Evolutionary conservation across 345 rosid genomes (phyloP), one percentile per base, ranked within the genome.

Genomic region (Arabis alpina): DNA sequence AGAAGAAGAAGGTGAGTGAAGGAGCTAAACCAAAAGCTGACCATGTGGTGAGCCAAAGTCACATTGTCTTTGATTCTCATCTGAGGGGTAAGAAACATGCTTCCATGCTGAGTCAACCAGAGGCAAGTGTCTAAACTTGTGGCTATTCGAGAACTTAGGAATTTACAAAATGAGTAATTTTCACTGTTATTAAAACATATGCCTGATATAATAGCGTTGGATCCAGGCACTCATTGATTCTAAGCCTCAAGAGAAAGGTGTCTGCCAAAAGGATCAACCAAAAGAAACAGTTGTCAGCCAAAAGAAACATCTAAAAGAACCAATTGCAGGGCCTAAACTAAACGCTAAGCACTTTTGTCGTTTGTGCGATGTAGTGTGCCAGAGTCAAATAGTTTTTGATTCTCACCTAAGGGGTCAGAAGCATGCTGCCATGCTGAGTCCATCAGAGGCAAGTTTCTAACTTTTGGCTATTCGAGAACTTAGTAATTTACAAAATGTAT

Each of bases 211-310:
- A 32, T 32, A 5, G 36, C 6, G 36, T 32, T 32, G 36, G 36
- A 32, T 32, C 36, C 82, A 82, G 71, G 69, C 65, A 44, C 78
- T 68, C 72, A 55, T 74, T 76, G 84, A 77, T 82, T 72, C 83
- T 60, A 79, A 84, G 73, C n/a, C 62, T 36, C 82, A 71, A 68
- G 83, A 86, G 54, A 88, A 84, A 69, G 55, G 76, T 5, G 7
- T 54, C 44, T 79, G 66, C 53, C 89, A 77, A 79, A 87, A 79
- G 36, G 81, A 52, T 44, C 66, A 43, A 57, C 53, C 78, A 80
- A 81, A 49, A 61, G 37, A 34, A 34, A 34, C 37, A 5, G 6
- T 34, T 34, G 37, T 34, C 37, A 34, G 37, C 7, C 37, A 34
- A 34, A 34, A 34, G 37, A 8, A 34, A 34, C 64, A 41, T 61